phyloP scores from a whole-genome alignment of 2,329 filamentous ascomycete genomes.

The Colletotrichum incanum region DNA sequence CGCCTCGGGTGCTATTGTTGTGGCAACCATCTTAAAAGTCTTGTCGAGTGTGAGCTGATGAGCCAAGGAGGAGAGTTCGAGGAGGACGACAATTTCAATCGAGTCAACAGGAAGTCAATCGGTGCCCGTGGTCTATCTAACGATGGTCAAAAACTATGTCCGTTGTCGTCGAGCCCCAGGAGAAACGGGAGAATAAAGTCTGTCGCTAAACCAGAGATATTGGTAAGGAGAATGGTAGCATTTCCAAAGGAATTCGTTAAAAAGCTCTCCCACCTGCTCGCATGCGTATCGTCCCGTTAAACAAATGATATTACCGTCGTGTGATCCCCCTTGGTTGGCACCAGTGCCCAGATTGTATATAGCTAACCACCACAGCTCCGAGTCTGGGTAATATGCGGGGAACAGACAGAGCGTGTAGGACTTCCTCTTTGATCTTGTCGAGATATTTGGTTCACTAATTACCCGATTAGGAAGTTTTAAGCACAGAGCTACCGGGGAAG shows the following conservation, averaged over 20 bases:
- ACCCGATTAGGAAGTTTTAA: conserved; percentile 4
- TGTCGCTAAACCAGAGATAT: background rate
- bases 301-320: background rate
- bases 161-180: background rate
- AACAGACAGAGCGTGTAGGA: conserved; percentile 25
- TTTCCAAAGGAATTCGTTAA: background rate
- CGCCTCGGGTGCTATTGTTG: conserved; percentile 21
- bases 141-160: background rate
- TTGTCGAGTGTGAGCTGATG: background rate
- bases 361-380: background rate
- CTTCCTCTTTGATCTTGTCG: conserved; percentile 3
- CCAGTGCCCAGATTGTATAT: conserved; percentile 14
- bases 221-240: background rate
- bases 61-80: background rate
- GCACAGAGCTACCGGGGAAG: conserved; percentile 13
- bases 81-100: no score
- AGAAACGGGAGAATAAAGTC: background rate
- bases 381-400: conserved; percentile 23
- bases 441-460: background rate
- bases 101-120: no score
- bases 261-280: background rate
- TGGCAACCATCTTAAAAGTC: conserved; percentile 12
- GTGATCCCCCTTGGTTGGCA: conserved; percentile 9
- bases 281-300: background rate
- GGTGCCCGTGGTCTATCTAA: background rate